Evolutionary conservation across 495 filamentous ascomycete genomes (phyloP), one percentile per base, ranked within the genome.

Genomic region (Astrothelium macrocarpum): DNA sequence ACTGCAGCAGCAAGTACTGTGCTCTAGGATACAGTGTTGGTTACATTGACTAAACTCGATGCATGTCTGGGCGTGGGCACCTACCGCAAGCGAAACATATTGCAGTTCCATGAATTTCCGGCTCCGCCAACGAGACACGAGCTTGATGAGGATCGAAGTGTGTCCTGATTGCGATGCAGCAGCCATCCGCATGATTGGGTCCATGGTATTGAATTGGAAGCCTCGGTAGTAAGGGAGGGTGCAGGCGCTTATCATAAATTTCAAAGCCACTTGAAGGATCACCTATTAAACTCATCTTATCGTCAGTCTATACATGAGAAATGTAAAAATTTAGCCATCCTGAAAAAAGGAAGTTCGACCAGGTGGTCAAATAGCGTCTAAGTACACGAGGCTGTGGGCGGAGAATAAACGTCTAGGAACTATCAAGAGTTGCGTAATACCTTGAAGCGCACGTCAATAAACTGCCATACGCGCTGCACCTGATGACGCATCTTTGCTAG

Each of bases 71-170:
- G 36, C 4, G 14, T 42, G 3, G 14, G n/a, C 2, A 65, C 71
- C 53, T 69, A 71, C 69, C 12, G 69, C 71, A n/a, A 72, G 67
- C 20, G 70, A 70, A 53, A 74, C 60, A 36, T 71, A 69, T 25
- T 74, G 71, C n/a, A 74, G 43, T 59, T 74, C 71, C 29, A 66
- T 56, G 25, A 71, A 61, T 56, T 72, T 74, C 43, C 67, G 64
- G n/a, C 62, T 66, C 31, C 63, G 62, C 73, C 75, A 71, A 67
- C 67, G 46, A 42, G 49, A 56, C 25, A 29, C 9, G 25, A 26
- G 49, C 25, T 56, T 11, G 11, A 56, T 20, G 2, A 56, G 16
- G 25, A 29, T 29, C 12, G 2, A 11, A 29, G 23, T 20, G 5
- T 39, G 34, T 26, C 23, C 49, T 9, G 26, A 9, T 7, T 26